phyloP scores from a whole-genome alignment of 78 protist species.

The Andalucia godoyi region DNA sequence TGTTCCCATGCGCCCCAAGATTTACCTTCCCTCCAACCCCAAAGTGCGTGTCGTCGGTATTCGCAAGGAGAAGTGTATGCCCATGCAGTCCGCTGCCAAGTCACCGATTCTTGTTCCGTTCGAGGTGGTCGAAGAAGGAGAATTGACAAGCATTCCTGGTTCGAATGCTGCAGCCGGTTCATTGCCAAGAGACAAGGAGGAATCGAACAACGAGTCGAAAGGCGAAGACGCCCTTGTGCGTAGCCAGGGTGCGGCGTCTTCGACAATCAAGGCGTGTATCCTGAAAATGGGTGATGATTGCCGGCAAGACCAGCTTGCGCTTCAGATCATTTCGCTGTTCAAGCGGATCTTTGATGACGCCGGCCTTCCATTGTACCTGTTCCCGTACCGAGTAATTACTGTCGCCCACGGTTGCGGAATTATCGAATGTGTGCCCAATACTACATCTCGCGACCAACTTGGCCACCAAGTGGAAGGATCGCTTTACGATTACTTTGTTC shows the following conservation, averaged over 20 bases:
- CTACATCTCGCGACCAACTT: conserved; percentile 78
- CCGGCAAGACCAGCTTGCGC: conserved; percentile 85
- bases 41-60: conserved; percentile 22
- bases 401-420: conserved; percentile 61
- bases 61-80: conserved; percentile 17
- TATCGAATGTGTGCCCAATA: conserved; percentile 70
- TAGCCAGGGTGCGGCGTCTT: background rate
- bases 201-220: background rate
- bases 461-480: conserved; percentile 54
- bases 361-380: conserved; percentile 56
- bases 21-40: conserved; percentile 73
- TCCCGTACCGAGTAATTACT: conserved; percentile 83
- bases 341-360: conserved; percentile 44
- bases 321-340: conserved; percentile 69
- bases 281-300: conserved; percentile 80
- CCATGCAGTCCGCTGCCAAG: conserved; percentile 52
- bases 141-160: background rate
- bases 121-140: background rate
- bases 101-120: conserved; percentile 49
- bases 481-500: conserved; percentile 56
- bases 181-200: background rate
- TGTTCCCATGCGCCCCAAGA: background rate
- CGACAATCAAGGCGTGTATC: conserved; percentile 16
- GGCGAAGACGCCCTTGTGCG: background rate
- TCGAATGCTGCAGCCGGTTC: background rate